Conservation (phyloP, 1,284 basidiomycete genomes). For the Meira nashicola region DNA sequence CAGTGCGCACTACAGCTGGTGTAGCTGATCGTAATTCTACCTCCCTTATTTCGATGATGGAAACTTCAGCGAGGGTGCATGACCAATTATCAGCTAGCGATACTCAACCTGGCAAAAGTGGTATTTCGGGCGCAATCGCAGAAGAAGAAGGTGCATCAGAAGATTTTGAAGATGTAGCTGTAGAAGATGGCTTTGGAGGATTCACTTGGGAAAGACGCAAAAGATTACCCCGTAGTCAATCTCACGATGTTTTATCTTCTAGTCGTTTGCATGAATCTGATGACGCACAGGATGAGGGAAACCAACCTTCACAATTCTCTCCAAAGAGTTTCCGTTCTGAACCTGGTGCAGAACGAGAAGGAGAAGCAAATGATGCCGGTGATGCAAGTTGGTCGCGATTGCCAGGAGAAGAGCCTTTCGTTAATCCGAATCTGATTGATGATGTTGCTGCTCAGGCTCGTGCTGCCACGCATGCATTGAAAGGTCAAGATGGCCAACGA, state of each 20-base stretch:
- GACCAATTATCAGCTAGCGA: neutral
- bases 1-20: neutral
- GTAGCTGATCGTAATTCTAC: conserved; percentile 8
- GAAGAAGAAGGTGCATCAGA: neutral
- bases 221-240: neutral
- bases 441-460: conserved; percentile 41
- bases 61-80: conserved; percentile 2
- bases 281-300: neutral
- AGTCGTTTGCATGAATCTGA: neutral
- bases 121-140: neutral
- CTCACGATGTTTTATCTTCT: conserved; percentile 8
- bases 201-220: neutral
- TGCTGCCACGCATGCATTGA: conserved; percentile 40
- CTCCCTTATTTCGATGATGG: conserved; percentile 6
- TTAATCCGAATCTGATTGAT: conserved; percentile 20
- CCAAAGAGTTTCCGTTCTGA: neutral
- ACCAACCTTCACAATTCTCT: neutral
- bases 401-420: neutral
- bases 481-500: conserved; percentile 26
- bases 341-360: neutral
- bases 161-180: neutral
- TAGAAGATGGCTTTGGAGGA: conserved; percentile 8
- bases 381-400: neutral
- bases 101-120: neutral
- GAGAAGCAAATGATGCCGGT: neutral